Conservation (phyloP, 1,284 basidiomycete species). For the Ustilago xerochloae region DNA sequence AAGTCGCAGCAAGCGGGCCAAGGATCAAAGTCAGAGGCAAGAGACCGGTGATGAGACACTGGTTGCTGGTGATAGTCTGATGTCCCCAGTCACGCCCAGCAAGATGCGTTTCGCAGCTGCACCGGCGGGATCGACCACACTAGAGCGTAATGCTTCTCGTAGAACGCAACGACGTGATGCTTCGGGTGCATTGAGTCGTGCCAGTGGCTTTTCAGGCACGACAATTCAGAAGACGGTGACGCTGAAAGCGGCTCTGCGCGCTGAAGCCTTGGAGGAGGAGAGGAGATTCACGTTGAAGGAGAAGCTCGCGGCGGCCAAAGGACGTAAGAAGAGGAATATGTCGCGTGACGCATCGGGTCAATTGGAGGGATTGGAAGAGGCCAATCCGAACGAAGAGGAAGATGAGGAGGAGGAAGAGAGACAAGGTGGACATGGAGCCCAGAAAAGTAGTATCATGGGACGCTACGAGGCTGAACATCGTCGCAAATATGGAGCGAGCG, state of each 20-base stretch:
- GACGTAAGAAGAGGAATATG: constrained; percentile 30
- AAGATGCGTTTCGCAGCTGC: no score
- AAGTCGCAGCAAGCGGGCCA: constrained; percentile 21
- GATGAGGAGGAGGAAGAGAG: constrained; percentile 11
- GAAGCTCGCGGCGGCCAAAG: constrained; percentile 22
- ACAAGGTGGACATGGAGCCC: constrained; percentile 3
- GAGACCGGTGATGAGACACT: background rate
- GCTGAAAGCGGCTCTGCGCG: constrained; percentile 53
- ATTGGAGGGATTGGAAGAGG: constrained; percentile 23
- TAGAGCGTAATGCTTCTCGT: constrained; percentile 24
- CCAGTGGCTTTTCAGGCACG: constrained; percentile 35
- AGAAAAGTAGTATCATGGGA: constrained; percentile 38
- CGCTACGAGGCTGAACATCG: constrained; percentile 40
- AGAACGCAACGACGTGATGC: constrained; percentile 34
- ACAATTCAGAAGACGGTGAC: constrained; percentile 49
- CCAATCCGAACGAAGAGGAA: constrained; percentile 15
- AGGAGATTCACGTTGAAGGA: constrained; percentile 43
- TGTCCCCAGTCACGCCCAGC: constrained; percentile 1
- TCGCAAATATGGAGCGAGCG: constrained; percentile 30
- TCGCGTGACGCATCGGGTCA: constrained; percentile 19
- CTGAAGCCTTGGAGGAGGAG: constrained; percentile 62
- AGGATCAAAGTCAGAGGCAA: background rate
- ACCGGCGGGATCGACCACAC: constrained; percentile 10
- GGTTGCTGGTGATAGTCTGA: background rate
- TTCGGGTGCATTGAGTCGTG: constrained; percentile 37